Evolutionary conservation across 345 rosid genomes (phyloP).

Genomic region (Eucalyptus curtisii): DNA sequence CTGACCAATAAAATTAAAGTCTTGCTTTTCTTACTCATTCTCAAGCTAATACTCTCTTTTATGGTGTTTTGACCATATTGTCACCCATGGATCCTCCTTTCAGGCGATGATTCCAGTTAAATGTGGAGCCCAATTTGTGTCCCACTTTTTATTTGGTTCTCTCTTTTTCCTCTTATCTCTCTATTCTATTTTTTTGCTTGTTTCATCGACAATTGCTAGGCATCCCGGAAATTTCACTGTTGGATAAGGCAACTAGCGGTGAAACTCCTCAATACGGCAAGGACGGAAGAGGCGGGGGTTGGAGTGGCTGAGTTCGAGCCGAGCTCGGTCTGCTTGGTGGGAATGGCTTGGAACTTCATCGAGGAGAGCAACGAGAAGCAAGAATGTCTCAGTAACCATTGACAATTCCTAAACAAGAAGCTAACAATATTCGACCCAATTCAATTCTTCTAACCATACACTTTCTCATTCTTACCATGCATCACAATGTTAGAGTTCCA

Average conservation of each 20-base stretch:
- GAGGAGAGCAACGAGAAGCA: neutral
- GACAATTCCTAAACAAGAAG: neutral
- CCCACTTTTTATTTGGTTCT: neutral
- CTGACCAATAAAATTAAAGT: neutral
- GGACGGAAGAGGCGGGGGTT: neutral
- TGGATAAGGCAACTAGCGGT: neutral
- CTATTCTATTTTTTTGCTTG: neutral
- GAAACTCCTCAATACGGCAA: neutral
- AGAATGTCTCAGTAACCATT: neutral
- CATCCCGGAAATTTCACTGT: neutral
- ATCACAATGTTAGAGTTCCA: neutral
- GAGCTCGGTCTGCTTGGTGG: neutral
- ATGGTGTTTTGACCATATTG: no score
- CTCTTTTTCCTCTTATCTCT: neutral
- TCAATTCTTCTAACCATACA: neutral
- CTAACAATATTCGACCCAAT: neutral
- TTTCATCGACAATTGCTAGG: neutral
- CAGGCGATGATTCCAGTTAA: neutral
- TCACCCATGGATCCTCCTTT: neutral
- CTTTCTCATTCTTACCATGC: neutral
- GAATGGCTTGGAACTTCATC: neutral
- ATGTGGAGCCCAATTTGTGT: neutral
- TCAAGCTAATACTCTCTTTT: no score
- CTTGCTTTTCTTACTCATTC: no score
- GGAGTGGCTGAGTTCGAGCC: neutral